Percentiles rank a stretch among this genome's conserved stretches.
Conservation (phyloP, 2,329 filamentous ascomycete species). For the Xylaria sp. region DNA sequence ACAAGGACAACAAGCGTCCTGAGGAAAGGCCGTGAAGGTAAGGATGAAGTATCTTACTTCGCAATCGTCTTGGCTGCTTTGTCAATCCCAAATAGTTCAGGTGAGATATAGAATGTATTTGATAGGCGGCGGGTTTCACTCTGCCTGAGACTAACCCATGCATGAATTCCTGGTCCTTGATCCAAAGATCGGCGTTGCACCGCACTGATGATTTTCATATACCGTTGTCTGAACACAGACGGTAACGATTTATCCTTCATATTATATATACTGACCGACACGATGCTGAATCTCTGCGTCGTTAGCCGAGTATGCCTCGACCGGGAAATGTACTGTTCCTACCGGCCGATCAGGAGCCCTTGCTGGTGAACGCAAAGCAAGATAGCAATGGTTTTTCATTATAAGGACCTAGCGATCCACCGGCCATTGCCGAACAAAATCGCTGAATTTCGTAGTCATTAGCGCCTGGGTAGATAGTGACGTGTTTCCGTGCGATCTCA, state of each 20-base stretch:
- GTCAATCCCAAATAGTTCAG: conserved; percentile 29
- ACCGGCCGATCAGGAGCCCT: conserved; percentile 14
- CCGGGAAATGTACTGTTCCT: conserved; percentile 38
- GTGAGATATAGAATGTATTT: conserved; percentile 38
- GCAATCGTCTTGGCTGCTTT: too few species aligned
- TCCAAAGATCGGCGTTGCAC: conserved; percentile 35
- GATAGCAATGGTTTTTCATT: conserved; percentile 31
- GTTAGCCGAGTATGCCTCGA: conserved; percentile 31
- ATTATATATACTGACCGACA: conserved; percentile 36
- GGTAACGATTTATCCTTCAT: conserved; percentile 20
- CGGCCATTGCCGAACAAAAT: conserved; percentile 35
- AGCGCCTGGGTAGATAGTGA: conserved; percentile 29
- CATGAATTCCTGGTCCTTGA: conserved; percentile 30
- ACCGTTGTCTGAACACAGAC: conserved; percentile 24
- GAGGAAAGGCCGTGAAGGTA: too few species aligned
- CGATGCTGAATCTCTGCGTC: conserved; percentile 31
- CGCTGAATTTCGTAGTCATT: conserved; percentile 37
- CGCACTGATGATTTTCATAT: conserved; percentile 30
- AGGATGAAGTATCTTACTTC: too few species aligned
- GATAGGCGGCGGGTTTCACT: conserved; percentile 21
- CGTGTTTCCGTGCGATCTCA: conserved; percentile 31
- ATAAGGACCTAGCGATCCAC: conserved; percentile 32
- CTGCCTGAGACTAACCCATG: conserved; percentile 39
- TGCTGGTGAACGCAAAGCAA: conserved; percentile 38
- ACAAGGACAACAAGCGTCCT: too few species aligned